These are phyloP conservation scores for Nemania abortiva DNA, from an alignment of 2,329 filamentous ascomycete genomes.

Conservation along the genomic window DNA sequence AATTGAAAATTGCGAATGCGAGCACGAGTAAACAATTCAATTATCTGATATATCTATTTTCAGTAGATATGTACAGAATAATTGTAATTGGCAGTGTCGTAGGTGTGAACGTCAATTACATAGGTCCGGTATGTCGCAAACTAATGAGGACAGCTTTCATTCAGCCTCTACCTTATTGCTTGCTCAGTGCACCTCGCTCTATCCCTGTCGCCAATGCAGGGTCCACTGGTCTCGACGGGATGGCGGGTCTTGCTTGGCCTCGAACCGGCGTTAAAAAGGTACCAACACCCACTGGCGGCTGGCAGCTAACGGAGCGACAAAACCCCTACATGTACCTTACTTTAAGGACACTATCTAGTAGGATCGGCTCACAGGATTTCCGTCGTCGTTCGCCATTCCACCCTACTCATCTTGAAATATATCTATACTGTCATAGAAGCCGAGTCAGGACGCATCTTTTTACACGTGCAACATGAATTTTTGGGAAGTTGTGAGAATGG, in stretches of 20 bases:
- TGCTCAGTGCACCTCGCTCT: not conserved
- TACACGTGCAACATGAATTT: no score
- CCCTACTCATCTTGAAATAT: no score
- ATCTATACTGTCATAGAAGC: no score
- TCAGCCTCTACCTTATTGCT: constrained; percentile 13
- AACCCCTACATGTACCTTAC: no score
- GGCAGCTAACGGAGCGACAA: no score
- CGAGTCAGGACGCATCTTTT: no score
- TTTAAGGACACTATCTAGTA: no score
- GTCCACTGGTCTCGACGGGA: constrained; percentile 11
- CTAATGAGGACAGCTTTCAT: constrained; percentile 44
- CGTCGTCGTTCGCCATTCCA: no score
- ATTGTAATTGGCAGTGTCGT: not conserved
- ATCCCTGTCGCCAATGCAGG: constrained; percentile 22
- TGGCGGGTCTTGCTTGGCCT: constrained; percentile 16
- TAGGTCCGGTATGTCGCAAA: not conserved
- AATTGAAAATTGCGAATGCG: not conserved
- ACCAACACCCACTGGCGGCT: no score
- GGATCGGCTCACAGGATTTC: no score
- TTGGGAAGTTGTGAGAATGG: no score
- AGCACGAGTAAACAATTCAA: not conserved
- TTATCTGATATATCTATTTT: not conserved
- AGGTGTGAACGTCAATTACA: not conserved
- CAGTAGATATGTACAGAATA: not conserved
- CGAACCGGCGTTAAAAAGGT: no score